A percentile compares a stretch with the other conserved stretches of the same genome.
Conservation (phyloP, 208 protist genomes). For the Blastocrithidia nonstop region DNA sequence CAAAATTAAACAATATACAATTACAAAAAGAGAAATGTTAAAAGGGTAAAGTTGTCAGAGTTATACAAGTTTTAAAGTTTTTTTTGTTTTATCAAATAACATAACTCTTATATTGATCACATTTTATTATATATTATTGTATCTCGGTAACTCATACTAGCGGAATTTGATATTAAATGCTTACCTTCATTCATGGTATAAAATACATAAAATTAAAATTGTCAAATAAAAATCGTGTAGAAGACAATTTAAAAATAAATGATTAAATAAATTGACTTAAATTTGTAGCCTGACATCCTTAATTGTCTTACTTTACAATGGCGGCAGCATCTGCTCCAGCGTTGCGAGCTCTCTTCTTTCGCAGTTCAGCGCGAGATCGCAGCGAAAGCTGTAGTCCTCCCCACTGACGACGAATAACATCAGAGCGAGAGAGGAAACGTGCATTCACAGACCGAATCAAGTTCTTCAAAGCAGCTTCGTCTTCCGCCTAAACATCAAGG, state of each 20-base stretch:
- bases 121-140: too few relatives aligned
- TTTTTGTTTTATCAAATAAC: neutral
- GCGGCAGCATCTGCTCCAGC: conserved; percentile 48
- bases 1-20: too few relatives aligned
- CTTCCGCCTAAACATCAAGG: conserved; percentile 90
- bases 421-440: conserved; percentile 89
- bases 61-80: neutral
- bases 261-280: too few relatives aligned
- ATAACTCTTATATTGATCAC: too few relatives aligned
- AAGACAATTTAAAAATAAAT: too few relatives aligned
- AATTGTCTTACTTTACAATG: conserved; percentile 9
- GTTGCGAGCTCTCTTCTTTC: conserved; percentile 70
- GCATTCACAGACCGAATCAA: conserved; percentile 86
- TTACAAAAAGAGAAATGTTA: too few relatives aligned
- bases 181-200: too few relatives aligned
- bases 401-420: conserved; percentile 87
- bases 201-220: too few relatives aligned
- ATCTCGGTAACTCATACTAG: too few relatives aligned
- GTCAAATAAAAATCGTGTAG: too few relatives aligned
- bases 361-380: conserved; percentile 58
- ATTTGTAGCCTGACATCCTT: too few relatives aligned
- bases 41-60: neutral
- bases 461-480: conserved; percentile 85
- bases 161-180: too few relatives aligned
- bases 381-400: conserved; percentile 86